phyloP scores from a whole-genome alignment of 2,329 filamentous ascomycete species.

The Amylocarpus encephaloides region DNA sequence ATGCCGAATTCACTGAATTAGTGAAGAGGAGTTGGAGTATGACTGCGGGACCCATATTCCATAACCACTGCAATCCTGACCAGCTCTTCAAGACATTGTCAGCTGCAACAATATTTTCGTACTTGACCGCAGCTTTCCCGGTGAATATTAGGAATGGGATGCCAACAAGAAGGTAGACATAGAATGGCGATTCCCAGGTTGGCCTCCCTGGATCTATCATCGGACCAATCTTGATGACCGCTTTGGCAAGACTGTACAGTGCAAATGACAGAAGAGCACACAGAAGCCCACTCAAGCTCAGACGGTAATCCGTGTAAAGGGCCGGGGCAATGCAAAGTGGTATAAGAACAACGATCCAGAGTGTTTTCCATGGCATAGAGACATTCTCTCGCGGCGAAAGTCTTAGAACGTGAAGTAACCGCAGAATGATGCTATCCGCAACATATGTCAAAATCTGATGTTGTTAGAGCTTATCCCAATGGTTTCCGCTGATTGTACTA shows the following conservation, averaged over 20 bases:
- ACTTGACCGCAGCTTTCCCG: constrained; percentile 17
- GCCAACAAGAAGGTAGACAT: constrained; percentile 20
- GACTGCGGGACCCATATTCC: constrained; percentile 19
- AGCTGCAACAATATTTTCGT: constrained; percentile 21
- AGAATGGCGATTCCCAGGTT: constrained; percentile 19
- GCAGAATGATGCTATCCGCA: constrained; percentile 23
- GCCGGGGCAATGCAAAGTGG: constrained; percentile 5
- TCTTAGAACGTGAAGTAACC: constrained; percentile 13
- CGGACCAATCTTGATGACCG: constrained; percentile 20
- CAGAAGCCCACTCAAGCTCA: constrained; percentile 14
- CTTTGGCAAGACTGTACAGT: constrained; percentile 22
- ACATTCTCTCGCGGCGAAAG: constrained; percentile 2
- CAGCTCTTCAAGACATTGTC: constrained; percentile 17
- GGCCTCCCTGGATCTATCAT: constrained; percentile 12
- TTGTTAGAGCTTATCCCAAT: constrained; percentile 6
- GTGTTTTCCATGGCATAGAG: constrained; percentile 6
- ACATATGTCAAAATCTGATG: constrained; percentile 26
- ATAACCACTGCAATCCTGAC: constrained; percentile 13
- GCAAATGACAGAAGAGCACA: constrained; percentile 17
- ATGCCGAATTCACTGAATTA: constrained; percentile 21
- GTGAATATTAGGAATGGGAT: constrained; percentile 22
- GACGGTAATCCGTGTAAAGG: constrained; percentile 23
- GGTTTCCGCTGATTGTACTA: background rate
- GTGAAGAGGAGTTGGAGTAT: constrained; percentile 22
- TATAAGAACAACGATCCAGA: constrained; percentile 17